Evolutionary conservation across 768 basidiomycete genomes (phyloP), one percentile per base, ranked within the genome.

Genomic region (Sporobolomyces phaffii): DNA sequence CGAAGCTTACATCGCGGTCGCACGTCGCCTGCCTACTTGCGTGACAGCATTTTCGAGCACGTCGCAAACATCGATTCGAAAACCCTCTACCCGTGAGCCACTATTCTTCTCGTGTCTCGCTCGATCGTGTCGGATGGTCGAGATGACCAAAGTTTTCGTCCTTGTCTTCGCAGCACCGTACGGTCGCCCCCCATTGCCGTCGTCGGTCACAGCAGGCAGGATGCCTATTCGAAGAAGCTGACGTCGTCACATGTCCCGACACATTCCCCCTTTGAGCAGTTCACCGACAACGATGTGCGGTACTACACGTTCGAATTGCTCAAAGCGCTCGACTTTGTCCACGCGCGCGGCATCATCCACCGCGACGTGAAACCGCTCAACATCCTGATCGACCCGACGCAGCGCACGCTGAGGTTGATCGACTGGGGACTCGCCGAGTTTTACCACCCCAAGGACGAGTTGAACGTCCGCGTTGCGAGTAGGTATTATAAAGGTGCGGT

Each of bases 61-160:
- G 90, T 97, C 70, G 89, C 97, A 81, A 98, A 97, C 79, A 85
- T 90, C 78, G 94, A 98, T 78, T 98, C 96, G 83, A 97, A 98
- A 79, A 86, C 88, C 60, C 81, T 97, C 65, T 97, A 98, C 78
- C 90, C 92, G 66, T 57, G 14, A 7, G 45, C 22, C 26, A 6
- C 13, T 43, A 24, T 20, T 40, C 36, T 29, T 28, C 54, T 57
- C 47, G 47, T 26, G 38, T 38, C 11, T 40, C 36, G 11, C 13
- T 18, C 24, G 41, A 54, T 3, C 38, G 11, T 20, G 38, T 40
- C 24, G 20, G 11, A 45, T n/a, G n/a, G n/a, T n/a, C n/a, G n/a
- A n/a, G n/a, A n/a, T n/a, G n/a, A n/a, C n/a, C n/a, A n/a, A n/a
- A n/a, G n/a, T n/a, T n/a, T n/a, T n/a, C n/a, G n/a, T n/a, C n/a